Percentiles rank a stretch among this genome's conserved stretches.
These are phyloP conservation scores for Chrysosporium queenslandicum DNA, from an alignment of 2,329 filamentous ascomycete genomes.

Conservation along the genomic window DNA sequence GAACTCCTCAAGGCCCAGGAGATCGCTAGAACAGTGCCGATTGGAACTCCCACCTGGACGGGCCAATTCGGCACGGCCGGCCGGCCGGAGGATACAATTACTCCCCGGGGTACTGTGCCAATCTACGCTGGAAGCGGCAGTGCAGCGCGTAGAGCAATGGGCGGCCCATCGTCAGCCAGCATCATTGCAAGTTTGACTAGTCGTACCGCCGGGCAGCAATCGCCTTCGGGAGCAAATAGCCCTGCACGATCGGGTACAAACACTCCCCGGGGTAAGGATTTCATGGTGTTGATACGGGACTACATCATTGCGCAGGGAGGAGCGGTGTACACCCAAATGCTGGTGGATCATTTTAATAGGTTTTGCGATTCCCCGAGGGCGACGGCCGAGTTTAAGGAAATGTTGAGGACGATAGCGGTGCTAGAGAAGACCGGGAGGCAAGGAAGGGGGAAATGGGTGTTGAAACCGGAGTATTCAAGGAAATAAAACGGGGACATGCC, in stretches of 20 bases:
- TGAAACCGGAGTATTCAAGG: slow-evolving; percentile 47
- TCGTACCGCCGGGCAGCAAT: slow-evolving; percentile 16
- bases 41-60: slow-evolving; percentile 89
- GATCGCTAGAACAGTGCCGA: slow-evolving; percentile 60
- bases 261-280: slow-evolving; percentile 48
- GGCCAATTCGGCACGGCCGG: slow-evolving; percentile 72
- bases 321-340: slow-evolving; percentile 66
- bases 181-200: slow-evolving; percentile 33
- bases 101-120: slow-evolving; percentile 4
- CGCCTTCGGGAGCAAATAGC: slow-evolving; percentile 3
- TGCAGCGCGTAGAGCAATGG: slow-evolving; percentile 27
- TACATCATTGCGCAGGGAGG: slow-evolving; percentile 73
- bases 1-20: slow-evolving; percentile 65
- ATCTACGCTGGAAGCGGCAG: slow-evolving; percentile 24
- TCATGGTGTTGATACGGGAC: slow-evolving; percentile 61
- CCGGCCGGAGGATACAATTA: slow-evolving; percentile 46
- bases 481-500: slow-evolving; percentile 1
- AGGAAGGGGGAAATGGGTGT: slow-evolving; percentile 46
- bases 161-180: slow-evolving; percentile 33
- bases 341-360: slow-evolving; percentile 82
- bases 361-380: slow-evolving; percentile 60
- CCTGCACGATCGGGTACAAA: not conserved
- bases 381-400: slow-evolving; percentile 70
- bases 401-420: slow-evolving; percentile 64
- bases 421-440: slow-evolving; percentile 49